A percentile compares a stretch with the other conserved stretches of the same genome.
Conservation (phyloP, 1,284 basidiomycete genomes). For the Ustilago crameri region DNA sequence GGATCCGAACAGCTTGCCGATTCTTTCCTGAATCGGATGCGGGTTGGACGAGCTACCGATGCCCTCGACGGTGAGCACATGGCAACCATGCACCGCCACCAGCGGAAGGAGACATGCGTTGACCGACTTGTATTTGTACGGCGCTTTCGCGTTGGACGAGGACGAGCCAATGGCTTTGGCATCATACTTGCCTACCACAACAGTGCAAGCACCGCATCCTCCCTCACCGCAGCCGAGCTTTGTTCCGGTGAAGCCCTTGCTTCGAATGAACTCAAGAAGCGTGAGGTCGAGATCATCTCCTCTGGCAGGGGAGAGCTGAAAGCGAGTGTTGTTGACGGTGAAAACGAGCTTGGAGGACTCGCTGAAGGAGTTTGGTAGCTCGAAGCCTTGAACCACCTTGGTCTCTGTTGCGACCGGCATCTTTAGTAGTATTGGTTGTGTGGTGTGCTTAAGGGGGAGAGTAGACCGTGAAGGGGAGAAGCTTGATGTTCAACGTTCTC, state of each 20-base stretch:
- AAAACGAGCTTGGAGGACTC: constrained; percentile 44
- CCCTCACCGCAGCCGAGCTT: constrained; percentile 69
- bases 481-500: neutral
- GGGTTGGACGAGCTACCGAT: constrained; percentile 66
- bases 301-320: constrained; percentile 35
- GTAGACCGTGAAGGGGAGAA: too few species aligned
- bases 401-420: constrained; percentile 32
- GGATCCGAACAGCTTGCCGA: constrained; percentile 65
- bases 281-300: constrained; percentile 57
- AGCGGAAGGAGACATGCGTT: constrained; percentile 69
- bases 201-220: constrained; percentile 69
- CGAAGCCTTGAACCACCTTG: constrained; percentile 37
- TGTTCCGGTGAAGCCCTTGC: constrained; percentile 67
- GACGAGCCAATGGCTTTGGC: constrained; percentile 5
- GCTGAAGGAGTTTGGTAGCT: constrained; percentile 31
- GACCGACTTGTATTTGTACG: constrained; percentile 65
- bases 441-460: too few species aligned
- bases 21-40: constrained; percentile 68
- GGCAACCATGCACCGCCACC: constrained; percentile 66
- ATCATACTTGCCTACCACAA: constrained; percentile 56
- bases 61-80: constrained; percentile 68
- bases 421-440: constrained; percentile 1
- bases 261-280: constrained; percentile 67
- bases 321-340: constrained; percentile 48
- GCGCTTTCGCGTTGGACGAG: constrained; percentile 19